phyloP scores from a whole-genome alignment of 2,329 filamentous ascomycete species.

The Microdochium trichocladiopsis region DNA sequence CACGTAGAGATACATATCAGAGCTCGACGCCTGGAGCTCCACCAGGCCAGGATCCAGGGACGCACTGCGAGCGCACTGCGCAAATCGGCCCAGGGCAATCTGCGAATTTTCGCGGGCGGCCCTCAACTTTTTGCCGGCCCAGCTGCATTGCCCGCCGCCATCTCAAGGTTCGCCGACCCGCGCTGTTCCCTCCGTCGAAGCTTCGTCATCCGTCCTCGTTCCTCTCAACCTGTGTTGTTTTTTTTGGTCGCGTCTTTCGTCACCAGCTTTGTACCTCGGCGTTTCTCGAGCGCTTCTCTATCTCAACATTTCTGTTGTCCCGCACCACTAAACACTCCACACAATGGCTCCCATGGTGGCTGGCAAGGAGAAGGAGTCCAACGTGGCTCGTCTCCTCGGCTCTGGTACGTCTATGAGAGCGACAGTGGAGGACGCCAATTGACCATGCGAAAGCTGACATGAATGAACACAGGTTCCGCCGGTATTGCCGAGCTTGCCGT shows the following conservation, averaged over 20 bases:
- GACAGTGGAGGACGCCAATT: neutral
- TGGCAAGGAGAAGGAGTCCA: neutral
- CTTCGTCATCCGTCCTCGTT: no score
- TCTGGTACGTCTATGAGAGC: slow-evolving; percentile 7
- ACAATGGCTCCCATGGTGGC: slow-evolving; percentile 1
- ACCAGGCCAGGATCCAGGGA: neutral
- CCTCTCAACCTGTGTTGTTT: neutral
- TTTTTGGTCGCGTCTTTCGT: neutral
- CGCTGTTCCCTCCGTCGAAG: no score
- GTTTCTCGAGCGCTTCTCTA: neutral
- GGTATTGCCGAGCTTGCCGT: slow-evolving; percentile 89
- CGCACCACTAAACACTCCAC: neutral
- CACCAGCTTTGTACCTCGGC: neutral
- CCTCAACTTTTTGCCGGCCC: neutral
- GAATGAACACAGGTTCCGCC: slow-evolving; percentile 60
- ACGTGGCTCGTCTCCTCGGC: slow-evolving; percentile 6
- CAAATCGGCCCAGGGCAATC: neutral
- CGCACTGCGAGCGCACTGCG: neutral
- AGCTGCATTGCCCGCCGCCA: neutral
- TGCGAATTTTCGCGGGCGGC: neutral
- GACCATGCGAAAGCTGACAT: slow-evolving; percentile 5
- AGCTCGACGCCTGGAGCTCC: neutral
- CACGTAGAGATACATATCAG: neutral
- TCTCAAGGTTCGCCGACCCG: neutral
- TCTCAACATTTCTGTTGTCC: neutral